These are phyloP conservation scores for Alternaria triticimaculans DNA, from an alignment of 2,329 filamentous ascomycete genomes.

Conservation along the genomic window DNA sequence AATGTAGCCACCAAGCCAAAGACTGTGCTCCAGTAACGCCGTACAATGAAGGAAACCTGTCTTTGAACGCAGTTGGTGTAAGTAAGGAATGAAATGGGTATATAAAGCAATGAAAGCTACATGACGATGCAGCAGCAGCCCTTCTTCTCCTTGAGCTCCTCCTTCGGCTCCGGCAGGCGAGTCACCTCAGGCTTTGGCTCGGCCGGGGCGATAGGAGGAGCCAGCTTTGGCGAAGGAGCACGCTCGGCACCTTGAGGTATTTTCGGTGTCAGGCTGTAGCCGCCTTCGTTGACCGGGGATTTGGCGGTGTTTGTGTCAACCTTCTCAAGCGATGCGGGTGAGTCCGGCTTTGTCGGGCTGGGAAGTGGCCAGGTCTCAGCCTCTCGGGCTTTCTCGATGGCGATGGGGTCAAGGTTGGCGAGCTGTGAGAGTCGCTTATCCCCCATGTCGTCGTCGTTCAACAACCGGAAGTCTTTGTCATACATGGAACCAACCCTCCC, in stretches of 20 bases:
- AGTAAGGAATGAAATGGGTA: slow-evolving; percentile 34
- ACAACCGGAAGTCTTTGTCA: slow-evolving; percentile 83
- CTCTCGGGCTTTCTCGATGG: slow-evolving; percentile 37
- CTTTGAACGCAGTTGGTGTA: slow-evolving; percentile 27
- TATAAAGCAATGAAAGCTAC: slow-evolving; percentile 55
- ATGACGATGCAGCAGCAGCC: slow-evolving; percentile 78
- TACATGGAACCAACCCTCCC: slow-evolving; percentile 85
- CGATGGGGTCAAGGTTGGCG: slow-evolving; percentile 29
- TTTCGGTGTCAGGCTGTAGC: slow-evolving; percentile 57
- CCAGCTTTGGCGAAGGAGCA: slow-evolving; percentile 35
- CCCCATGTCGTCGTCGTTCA: slow-evolving; percentile 68
- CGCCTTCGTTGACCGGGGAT: slow-evolving; percentile 47
- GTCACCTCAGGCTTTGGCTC: slow-evolving; percentile 51
- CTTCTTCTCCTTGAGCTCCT: slow-evolving; percentile 64
- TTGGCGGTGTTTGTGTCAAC: slow-evolving; percentile 30
- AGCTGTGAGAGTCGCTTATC: slow-evolving; percentile 41
- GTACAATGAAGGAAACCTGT: slow-evolving; percentile 35
- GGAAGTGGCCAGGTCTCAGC: slow-evolving; percentile 46
- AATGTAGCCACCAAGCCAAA: slow-evolving; percentile 15
- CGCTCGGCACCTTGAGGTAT: slow-evolving; percentile 45
- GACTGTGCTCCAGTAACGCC: slow-evolving; percentile 29
- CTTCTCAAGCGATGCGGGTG: slow-evolving; percentile 25
- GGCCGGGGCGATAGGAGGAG: slow-evolving; percentile 31
- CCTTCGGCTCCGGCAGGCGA: slow-evolving; percentile 61
- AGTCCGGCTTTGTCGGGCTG: slow-evolving; percentile 37